Base-by-base conservation (phyloP, 108 stramenopile species). In the Nitzschia putrida region DNA sequence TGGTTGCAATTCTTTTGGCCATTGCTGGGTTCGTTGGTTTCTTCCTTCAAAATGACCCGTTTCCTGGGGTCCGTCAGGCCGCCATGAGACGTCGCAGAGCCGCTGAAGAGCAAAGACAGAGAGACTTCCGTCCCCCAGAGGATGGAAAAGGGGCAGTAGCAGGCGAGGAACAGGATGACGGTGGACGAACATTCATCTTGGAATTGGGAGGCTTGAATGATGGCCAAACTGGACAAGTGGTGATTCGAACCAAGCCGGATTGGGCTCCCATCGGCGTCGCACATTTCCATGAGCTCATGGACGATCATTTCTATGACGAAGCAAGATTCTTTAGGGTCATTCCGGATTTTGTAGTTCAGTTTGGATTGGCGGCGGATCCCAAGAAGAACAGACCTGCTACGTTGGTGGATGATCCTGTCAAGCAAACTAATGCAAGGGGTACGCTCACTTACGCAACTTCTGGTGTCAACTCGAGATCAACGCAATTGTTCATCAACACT, bases 401-500 rank as follows among this genome's bases (percentile, higher is more conserved):
- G 9, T 82, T 91, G 34, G 56, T 72, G 64, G 95, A 97, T 74
- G 96, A 97, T 73, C 89, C 91, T 14, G 94, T 95, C 8, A 72
- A 66, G 23, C 69, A 73, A 50, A 79, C 79, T n/a, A 96, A 97
- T 73, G 55, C 69, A 37, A 61, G 88, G 16, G 94, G 94, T 24
- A 93, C 88, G 7, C 61, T 95, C 2, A 87, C 89, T 0, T 97
- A 83, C 74, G 95, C 96, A 0, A 95, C 83, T 4, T 66, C 91
- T 13, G 96, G 96, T 8, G 50, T 56, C n/a, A 83, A 93, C 72
- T 82, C 92, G 24, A 86, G 95, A n/a, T 89, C 87, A 8, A 92
- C 80, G 8, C 95, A 94, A 61, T 66, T 96, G 57, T 96, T 96
- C 64, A 90, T 96, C 67, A 96, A 96, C 64, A 85, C 77, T 8